Percentiles rank a stretch among this genome's conserved stretches.
Evolutionary conservation across 2,329 filamentous ascomycete species (phyloP).

Genomic region (Sclerotinia glacialis): DNA sequence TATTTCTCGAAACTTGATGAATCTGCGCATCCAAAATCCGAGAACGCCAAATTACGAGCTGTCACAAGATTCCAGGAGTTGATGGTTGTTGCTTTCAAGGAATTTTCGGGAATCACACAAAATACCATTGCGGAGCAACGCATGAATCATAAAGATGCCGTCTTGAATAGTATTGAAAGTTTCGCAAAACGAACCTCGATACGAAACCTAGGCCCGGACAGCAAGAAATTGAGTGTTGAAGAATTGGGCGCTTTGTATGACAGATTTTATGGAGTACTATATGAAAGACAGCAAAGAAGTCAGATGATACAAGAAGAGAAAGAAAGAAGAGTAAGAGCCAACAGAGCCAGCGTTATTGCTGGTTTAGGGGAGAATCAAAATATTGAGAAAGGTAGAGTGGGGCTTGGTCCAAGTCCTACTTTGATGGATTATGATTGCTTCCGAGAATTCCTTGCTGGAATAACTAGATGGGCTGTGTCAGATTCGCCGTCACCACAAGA

Average conservation of each 20-base stretch:
- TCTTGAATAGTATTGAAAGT: slow-evolving; percentile 92
- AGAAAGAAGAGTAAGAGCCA: slow-evolving; percentile 62
- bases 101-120: slow-evolving; percentile 94
- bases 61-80: slow-evolving; percentile 97
- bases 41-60: slow-evolving; percentile 89
- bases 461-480: slow-evolving; percentile 89
- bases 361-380: slow-evolving; percentile 46
- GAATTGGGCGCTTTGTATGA: slow-evolving; percentile 92
- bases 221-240: slow-evolving; percentile 80
- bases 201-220: slow-evolving; percentile 90
- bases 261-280: slow-evolving; percentile 86
- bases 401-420: slow-evolving; percentile 82
- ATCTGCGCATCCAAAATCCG: slow-evolving; percentile 90
- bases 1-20: slow-evolving; percentile 94
- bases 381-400: slow-evolving; percentile 81
- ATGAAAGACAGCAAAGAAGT: slow-evolving; percentile 84
- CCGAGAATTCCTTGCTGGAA: slow-evolving; percentile 84
- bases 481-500: slow-evolving; percentile 67
- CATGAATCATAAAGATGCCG: slow-evolving; percentile 88
- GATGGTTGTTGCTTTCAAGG: slow-evolving; percentile 98
- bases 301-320: slow-evolving; percentile 75
- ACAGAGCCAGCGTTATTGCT: slow-evolving; percentile 50
- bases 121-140: slow-evolving; percentile 85
- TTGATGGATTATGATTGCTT: slow-evolving; percentile 98
- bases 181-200: slow-evolving; percentile 97